These are phyloP conservation scores for Suillus bovinus DNA, from an alignment of 768 basidiomycete species.

Conservation along the genomic window DNA sequence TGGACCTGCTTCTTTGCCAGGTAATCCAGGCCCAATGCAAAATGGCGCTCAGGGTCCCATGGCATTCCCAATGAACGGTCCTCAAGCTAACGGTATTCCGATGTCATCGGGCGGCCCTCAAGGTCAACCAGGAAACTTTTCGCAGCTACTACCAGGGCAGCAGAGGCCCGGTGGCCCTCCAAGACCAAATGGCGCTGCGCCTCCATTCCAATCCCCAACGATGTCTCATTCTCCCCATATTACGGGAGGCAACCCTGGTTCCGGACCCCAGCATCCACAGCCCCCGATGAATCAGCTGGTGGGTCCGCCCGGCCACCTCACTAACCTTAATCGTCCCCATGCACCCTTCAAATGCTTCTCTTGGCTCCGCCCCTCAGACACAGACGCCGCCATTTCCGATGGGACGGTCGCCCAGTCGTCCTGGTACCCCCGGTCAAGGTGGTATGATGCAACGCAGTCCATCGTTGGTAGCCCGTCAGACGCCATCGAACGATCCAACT, in stretches of 20 bases:
- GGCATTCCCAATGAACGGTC: constrained; percentile 31
- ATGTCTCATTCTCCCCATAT: constrained; percentile 64
- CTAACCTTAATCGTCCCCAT: constrained; percentile 48
- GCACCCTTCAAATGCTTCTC: constrained; percentile 47
- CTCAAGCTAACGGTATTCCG: constrained; percentile 47
- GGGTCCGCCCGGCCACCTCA: constrained; percentile 54
- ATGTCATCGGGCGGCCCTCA: constrained; percentile 30
- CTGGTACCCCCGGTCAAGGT: constrained; percentile 50
- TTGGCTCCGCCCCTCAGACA: constrained; percentile 37
- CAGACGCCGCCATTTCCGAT: constrained; percentile 45
- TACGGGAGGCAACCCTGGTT: constrained; percentile 31
- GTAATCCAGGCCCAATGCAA: constrained; percentile 28
- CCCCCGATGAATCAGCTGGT: constrained; percentile 48
- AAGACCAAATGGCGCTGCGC: constrained; percentile 41
- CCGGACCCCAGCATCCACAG: constrained; percentile 34
- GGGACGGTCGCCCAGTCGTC: constrained; percentile 61
- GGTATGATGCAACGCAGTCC: constrained; percentile 58
- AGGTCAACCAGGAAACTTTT: constrained; percentile 34
- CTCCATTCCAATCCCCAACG: constrained; percentile 63
- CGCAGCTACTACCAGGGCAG: constrained; percentile 32
- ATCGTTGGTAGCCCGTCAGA: constrained; percentile 49
- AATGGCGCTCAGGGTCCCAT: constrained; percentile 27
- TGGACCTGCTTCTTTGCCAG: constrained; percentile 25
- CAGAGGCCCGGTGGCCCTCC: constrained; percentile 35
- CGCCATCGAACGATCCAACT: constrained; percentile 32